Evolutionary conservation across 768 basidiomycete species (phyloP).

Genomic region (Pisolithus albus): DNA sequence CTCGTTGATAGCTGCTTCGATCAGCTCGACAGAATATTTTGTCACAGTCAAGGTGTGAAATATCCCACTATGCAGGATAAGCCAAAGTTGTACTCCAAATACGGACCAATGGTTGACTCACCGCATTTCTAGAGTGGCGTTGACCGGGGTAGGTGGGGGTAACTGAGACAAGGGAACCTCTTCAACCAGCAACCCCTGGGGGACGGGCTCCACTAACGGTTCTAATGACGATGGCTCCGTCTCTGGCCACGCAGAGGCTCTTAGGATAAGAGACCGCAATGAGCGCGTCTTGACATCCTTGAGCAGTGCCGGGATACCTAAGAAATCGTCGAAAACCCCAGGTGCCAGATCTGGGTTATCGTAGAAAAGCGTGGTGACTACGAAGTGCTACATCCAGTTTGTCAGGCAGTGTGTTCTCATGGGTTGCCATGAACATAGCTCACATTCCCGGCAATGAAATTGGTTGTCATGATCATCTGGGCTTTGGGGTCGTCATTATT

Average conservation of each 20-base stretch:
- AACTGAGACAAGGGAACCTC: no score
- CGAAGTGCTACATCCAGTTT: not conserved
- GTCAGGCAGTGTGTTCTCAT: not conserved
- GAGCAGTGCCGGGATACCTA: slow-evolving; percentile 9
- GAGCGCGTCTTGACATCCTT: slow-evolving; percentile 15
- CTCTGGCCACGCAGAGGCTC: no score
- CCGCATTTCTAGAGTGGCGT: slow-evolving; percentile 17
- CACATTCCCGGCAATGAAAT: slow-evolving; percentile 26
- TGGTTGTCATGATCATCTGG: slow-evolving; percentile 38
- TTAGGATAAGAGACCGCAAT: slow-evolving; percentile 18
- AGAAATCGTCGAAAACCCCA: slow-evolving; percentile 26
- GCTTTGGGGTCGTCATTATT: slow-evolving; percentile 19
- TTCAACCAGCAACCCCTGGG: no score
- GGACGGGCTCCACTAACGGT: no score
- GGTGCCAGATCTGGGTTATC: slow-evolving; percentile 34
- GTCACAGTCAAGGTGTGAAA: slow-evolving; percentile 22
- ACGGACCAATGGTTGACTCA: slow-evolving; percentile 8
- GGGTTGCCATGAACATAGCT: not conserved
- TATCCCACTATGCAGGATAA: slow-evolving; percentile 7
- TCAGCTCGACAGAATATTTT: slow-evolving; percentile 12
- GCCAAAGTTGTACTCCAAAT: not conserved
- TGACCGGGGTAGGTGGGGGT: slow-evolving; percentile 10
- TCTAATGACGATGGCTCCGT: no score
- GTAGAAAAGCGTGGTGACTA: slow-evolving; percentile 46
- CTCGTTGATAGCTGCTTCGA: slow-evolving; percentile 14